Evolutionary conservation across 495 filamentous ascomycete species (phyloP), one percentile per base, ranked within the genome.

Genomic region (Sphaerosporella brunnea): DNA sequence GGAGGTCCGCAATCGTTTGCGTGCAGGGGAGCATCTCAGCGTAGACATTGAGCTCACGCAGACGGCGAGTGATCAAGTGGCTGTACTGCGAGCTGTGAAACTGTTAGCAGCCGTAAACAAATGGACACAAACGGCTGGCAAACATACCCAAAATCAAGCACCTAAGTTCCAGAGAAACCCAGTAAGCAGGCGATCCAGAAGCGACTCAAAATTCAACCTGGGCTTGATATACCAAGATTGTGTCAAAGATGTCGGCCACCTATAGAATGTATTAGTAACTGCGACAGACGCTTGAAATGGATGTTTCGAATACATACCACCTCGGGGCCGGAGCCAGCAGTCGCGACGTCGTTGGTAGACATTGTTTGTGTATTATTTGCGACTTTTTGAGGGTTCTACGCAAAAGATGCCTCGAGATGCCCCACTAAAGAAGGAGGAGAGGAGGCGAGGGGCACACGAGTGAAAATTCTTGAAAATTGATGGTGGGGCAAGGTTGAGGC

Each of bases 11-110:
- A 10, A 95, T 60, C 69, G 87, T 92, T 47, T 79, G 75, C 46
- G 84, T 95, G 68, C 88, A 95, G 23, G 86, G 87, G 37, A 93
- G 74, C 78, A 95, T 81, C 68, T 96, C 88, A 34, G 74, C 75
- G 69, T 81, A 94, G 62, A 96, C 73, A 69, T 82, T 80, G 66
- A 93, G 70, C 36, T 79, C 75, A 53, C 84, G 71, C 11, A 92
- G 71, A 38, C 82, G 76, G 25, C 84, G 71, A 2, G 74, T 77
- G 58, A 90, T 88, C 13, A 90, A 69, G 56, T 86, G 83, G 2
- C 72, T 74, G 44, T 75, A 81, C 63, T 79, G 77, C 2, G 68
- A 68, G 52, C 67, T 68, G 39, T 36, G 28, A 19, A 13, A 34
- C 4, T 7, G 13, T 58, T 32, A 49, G 41, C 36, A 49, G 23